phyloP scores from a whole-genome alignment of 2,329 filamentous ascomycete genomes.

The Chaetomiaceae sp. region DNA sequence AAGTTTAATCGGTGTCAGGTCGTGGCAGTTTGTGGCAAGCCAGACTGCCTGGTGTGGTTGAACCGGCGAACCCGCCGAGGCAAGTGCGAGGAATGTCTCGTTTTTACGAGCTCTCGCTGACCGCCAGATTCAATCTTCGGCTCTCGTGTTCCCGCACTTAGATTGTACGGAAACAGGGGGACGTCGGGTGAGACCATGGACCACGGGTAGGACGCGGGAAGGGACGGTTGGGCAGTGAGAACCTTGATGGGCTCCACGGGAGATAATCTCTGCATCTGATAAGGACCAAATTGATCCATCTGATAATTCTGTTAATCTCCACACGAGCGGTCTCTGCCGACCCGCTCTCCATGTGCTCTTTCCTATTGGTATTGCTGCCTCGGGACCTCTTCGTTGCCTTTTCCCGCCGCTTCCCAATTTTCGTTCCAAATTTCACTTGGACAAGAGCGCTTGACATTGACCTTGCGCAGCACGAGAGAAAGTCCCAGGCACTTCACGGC shows the following conservation, averaged over 20 bases:
- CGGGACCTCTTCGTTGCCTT: no score
- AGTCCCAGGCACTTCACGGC: no score
- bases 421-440: no score
- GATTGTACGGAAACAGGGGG: not conserved
- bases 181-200: not conserved
- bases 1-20: no score
- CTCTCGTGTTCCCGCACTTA: not conserved
- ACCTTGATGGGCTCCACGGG: not conserved
- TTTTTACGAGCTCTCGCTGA: not conserved
- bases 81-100: not conserved
- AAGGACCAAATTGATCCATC: not conserved
- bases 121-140: slow-evolving; percentile 1
- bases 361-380: no score
- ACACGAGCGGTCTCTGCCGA: not conserved
- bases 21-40: no score
- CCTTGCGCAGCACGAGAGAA: no score
- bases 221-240: not conserved
- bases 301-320: not conserved
- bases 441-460: no score
- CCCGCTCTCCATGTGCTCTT: no score
- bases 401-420: no score
- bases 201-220: not conserved
- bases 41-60: no score
- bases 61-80: no score
- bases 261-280: not conserved